Evolutionary conservation across 352 stramenopile species (phyloP), one percentile per base, ranked within the genome.

Genomic region (Phytopythium chamaehyphon): DNA sequence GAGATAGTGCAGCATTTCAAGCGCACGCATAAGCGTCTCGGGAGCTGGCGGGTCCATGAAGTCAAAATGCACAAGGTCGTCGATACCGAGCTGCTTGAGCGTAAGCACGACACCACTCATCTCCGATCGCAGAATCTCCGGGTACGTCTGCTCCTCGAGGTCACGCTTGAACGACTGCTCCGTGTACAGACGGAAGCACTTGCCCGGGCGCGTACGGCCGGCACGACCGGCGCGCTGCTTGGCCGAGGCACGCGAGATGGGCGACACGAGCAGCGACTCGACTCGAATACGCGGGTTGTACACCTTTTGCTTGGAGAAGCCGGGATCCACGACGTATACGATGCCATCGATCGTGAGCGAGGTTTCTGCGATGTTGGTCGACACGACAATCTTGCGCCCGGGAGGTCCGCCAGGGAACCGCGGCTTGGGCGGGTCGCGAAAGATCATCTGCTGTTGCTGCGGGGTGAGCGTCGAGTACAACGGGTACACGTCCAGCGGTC

Each of bases 341-440:
- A 99, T 98, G 21, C 96, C 98, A 71, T 99, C 96, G 72, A 99
- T 99, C 1, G 97, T 99, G n/a, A 99, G 66, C 54, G 93, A 99
- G 24, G 97, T 99, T 72, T 99, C 97, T 22, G 97, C 97, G 65
- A 99, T 97, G 74, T 99, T 99, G 40, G 97, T 99, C 15, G 87
- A 95, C 37, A 99, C 90, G n/a, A 99, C 96, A 23, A 99, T 89
- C 66, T 97, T 98, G 14, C 91, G 78, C n/a, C 92, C 94, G 14
- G 90, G 93, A 8, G 92, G 91, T 7, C 87, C 88, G 15, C 77
- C 82, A 1, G 69, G 65, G 55, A 83, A 82, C 83, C 63, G 92
- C 47, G 72, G 93, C 90, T 64, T 95, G 2, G 97, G 98, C 8
- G 96, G 98, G 33, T 97, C 87, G 54, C 98, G 92, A 69, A 99